These are phyloP conservation scores for Diaporthe velutina DNA, from an alignment of 2,329 filamentous ascomycete genomes.

Conservation along the genomic window DNA sequence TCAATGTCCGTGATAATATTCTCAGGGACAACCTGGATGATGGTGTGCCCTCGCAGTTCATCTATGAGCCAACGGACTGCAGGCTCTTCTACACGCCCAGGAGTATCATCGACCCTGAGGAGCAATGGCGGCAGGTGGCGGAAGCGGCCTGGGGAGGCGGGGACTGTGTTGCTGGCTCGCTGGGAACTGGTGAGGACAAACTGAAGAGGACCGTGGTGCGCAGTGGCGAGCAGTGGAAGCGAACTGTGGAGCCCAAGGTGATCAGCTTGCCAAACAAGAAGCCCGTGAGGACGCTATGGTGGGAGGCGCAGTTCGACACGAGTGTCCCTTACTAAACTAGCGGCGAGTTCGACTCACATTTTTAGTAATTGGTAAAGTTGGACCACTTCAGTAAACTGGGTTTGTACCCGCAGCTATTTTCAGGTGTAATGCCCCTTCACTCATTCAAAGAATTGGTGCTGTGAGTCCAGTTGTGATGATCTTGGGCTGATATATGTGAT, in stretches of 20 bases:
- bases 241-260: slow-evolving; percentile 18
- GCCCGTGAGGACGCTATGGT: neutral
- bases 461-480: neutral
- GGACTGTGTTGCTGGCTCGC: slow-evolving; percentile 14
- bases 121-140: slow-evolving; percentile 61
- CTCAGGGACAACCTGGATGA: slow-evolving; percentile 51
- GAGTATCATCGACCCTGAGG: slow-evolving; percentile 60
- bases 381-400: neutral
- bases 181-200: slow-evolving; percentile 2
- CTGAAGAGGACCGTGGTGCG: slow-evolving; percentile 23
- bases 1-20: slow-evolving; percentile 58
- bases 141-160: slow-evolving; percentile 49
- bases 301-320: slow-evolving; percentile 20
- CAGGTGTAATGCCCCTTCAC: neutral
- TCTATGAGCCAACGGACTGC: slow-evolving; percentile 63
- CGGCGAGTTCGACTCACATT: neutral
- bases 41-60: slow-evolving; percentile 60
- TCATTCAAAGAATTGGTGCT: neutral
- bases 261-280: slow-evolving; percentile 34
- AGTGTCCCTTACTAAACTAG: slow-evolving; percentile 24
- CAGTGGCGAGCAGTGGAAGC: slow-evolving; percentile 3
- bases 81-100: slow-evolving; percentile 64
- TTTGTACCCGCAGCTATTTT: neutral
- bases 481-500: neutral
- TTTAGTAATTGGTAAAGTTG: neutral